Evolutionary conservation across 2,329 filamentous ascomycete species (phyloP), one percentile per base, ranked within the genome.

Genomic region (Xylariaceae sp.): DNA sequence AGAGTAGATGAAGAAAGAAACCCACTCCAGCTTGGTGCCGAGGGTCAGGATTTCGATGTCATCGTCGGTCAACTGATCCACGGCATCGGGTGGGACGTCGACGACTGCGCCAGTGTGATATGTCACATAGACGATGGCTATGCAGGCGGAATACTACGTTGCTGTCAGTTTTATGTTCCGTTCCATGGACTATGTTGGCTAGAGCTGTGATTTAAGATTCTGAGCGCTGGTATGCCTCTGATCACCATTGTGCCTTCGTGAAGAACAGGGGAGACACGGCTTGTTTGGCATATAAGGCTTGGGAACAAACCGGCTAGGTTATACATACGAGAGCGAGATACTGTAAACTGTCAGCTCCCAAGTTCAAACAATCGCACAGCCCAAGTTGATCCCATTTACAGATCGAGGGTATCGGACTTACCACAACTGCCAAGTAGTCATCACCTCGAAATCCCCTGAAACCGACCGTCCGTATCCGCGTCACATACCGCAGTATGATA

Each of bases 1-100:
- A 3, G 49, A 44, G 19, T 59, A 59, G 3, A 53, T 52, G 9
- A 52, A 59, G 37, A 51, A 57, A 1, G 55, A 57, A 1, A 41
- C 17, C 8, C 49, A 58, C 32, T 59, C 55, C 41, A 56, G 40
- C 31, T 48, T 50, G 6, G 50, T 50, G 0, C 54, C 56, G n/a
- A 46, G 49, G 9, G 39, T 24, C 9, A 58, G 44, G 3, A 52
- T 44, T 1, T 26, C 17, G 1, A 55, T 42, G 16, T 60, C 55
- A 3, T 50, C 37, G 1, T 56, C 43, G 2, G 49, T 50, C 2
- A 59, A 43, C 1, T 28, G 16, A 1, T 39, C 16, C 2, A 50
- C 45, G 8, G 39, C 24, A 2, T 45, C 45, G 8, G 49, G 38
- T 2, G 47, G 50, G 2, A 59, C 44, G 33, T 60, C 47, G 19